Percentiles rank a stretch among this genome's conserved stretches.
phyloP scores from a whole-genome alignment of 75 land plant species.

The Adiantum capillusveneris region DNA sequence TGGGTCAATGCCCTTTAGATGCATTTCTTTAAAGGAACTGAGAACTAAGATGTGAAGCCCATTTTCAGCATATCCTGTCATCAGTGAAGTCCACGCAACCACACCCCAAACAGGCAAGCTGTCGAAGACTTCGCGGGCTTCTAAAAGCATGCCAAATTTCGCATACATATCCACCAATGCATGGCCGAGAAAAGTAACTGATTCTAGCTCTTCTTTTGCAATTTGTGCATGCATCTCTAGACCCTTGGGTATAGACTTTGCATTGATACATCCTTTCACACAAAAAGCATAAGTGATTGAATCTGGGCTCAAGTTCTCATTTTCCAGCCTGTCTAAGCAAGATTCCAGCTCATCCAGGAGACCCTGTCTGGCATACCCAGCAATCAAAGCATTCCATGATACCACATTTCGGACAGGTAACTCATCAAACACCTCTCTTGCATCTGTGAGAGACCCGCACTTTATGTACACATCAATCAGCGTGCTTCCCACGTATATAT shows the following conservation, averaged over 20 bases:
- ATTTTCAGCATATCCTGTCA: conserved; percentile 18
- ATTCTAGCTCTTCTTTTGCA: conserved; percentile 33
- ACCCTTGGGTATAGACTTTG: conserved; percentile 35
- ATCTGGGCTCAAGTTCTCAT: conserved; percentile 27
- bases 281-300: conserved; percentile 43
- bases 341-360: conserved; percentile 37
- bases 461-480: conserved; percentile 26
- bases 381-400: conserved; percentile 62
- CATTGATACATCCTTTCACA: conserved; percentile 37
- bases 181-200: conserved; percentile 33
- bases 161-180: conserved; percentile 48
- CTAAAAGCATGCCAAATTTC: background rate
- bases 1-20: conserved; percentile 7
- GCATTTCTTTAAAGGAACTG: conserved; percentile 5
- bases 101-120: background rate
- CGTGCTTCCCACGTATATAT: background rate
- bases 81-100: conserved; percentile 10
- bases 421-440: conserved; percentile 29
- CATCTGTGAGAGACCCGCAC: conserved; percentile 29
- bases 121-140: background rate
- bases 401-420: conserved; percentile 45
- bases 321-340: conserved; percentile 36
- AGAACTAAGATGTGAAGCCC: conserved; percentile 12
- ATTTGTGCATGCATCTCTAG: conserved; percentile 39
- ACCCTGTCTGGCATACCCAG: conserved; percentile 46